Evolutionary conservation across 2,329 filamentous ascomycete genomes (phyloP).

Genomic region (Alternaria metachromatica): DNA sequence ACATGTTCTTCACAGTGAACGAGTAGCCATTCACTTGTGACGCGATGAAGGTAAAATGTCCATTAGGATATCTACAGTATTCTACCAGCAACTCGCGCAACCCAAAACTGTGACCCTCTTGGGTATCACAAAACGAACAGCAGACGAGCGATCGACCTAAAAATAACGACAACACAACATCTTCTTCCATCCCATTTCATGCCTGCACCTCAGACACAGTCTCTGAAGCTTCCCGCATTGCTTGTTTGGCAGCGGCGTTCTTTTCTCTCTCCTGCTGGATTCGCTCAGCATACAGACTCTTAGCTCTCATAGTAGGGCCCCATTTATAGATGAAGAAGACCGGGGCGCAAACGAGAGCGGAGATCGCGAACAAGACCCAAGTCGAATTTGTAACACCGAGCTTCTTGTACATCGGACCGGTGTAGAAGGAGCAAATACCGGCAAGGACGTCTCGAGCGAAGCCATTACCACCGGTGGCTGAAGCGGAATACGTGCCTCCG

Average conservation of each 20-base stretch:
- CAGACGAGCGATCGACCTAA: neutral
- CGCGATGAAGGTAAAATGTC: neutral
- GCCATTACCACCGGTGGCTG: conserved; percentile 78
- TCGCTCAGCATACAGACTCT: conserved; percentile 36
- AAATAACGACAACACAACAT: neutral
- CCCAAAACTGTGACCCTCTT: neutral
- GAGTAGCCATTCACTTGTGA: neutral
- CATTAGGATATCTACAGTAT: neutral
- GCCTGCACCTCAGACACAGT: neutral
- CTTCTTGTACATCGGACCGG: conserved; percentile 47
- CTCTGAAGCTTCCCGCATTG: neutral
- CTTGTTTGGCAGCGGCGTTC: conserved; percentile 10
- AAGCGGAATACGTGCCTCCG: conserved; percentile 71
- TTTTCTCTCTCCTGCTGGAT: conserved; percentile 30
- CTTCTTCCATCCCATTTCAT: neutral
- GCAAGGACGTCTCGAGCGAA: conserved; percentile 77
- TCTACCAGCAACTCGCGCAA: neutral
- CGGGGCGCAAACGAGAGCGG: conserved; percentile 57
- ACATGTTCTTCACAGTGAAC: neutral
- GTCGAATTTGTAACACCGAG: conserved; percentile 32
- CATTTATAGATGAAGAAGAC: conserved; percentile 65
- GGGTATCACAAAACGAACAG: neutral
- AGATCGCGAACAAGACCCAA: conserved; percentile 58
- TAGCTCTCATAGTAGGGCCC: conserved; percentile 59
- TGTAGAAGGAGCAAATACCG: conserved; percentile 69